Evolutionary conservation across 2,329 filamentous ascomycete species (phyloP).

Genomic region (Parastagonospora avenae): DNA sequence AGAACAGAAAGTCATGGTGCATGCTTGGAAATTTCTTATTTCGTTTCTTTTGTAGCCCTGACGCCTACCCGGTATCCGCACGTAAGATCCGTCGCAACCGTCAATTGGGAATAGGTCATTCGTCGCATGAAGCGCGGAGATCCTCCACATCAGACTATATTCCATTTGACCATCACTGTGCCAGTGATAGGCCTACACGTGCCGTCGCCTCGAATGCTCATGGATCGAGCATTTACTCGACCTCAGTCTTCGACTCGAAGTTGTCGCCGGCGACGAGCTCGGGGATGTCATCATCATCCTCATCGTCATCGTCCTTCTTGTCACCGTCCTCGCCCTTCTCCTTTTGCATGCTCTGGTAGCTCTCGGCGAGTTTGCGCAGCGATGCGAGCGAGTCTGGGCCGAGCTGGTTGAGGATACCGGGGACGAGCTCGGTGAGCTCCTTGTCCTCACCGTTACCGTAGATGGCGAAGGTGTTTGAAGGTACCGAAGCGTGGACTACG

Average conservation of each 20-base stretch:
- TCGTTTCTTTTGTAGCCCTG: conserved; percentile 40
- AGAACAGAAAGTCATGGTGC: not conserved
- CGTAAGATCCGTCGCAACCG: conserved; percentile 37
- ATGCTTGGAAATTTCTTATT: conserved; percentile 44
- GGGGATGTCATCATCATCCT: conserved; percentile 85
- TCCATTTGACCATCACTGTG: conserved; percentile 25
- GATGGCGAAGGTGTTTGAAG: conserved; percentile 99
- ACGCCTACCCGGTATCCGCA: conserved; percentile 42
- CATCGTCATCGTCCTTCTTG: conserved; percentile 67
- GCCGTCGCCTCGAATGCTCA: conserved; percentile 14
- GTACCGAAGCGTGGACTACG: conserved; percentile 92
- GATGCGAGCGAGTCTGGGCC: conserved; percentile 97
- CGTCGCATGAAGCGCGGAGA: conserved; percentile 19
- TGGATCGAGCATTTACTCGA: conserved; percentile 67
- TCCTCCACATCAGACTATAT: conserved; percentile 30
- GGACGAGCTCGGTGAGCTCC: conserved; percentile 98
- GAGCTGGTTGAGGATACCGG: conserved; percentile 99
- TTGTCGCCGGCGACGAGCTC: conserved; percentile 96
- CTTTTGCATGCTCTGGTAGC: conserved; percentile 99
- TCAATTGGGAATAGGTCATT: conserved; percentile 21
- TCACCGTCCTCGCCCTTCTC: conserved; percentile 77
- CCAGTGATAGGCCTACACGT: conserved; percentile 17
- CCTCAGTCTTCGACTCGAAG: conserved; percentile 87
- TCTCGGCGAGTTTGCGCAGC: conserved; percentile 97
- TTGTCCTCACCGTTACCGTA: conserved; percentile 99